Base-by-base conservation (phyloP, 768 basidiomycete species). In the Suillus tomentosus region DNA sequence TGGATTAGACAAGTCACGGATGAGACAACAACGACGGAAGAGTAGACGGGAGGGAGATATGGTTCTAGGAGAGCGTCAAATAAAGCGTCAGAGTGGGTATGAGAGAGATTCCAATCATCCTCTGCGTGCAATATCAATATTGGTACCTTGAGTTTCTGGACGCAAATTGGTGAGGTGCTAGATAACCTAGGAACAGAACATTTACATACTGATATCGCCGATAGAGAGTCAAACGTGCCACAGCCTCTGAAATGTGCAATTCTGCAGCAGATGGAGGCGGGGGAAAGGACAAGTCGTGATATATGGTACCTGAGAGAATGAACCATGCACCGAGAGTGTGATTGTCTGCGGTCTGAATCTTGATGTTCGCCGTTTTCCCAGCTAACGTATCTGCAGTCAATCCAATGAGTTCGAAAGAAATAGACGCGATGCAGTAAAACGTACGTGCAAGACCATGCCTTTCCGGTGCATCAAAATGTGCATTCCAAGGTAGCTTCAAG, bases 271-370 rank as follows among this genome's bases (percentile, higher is more conserved):
- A 69, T 19, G 70, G 66, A 3, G 81, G 77, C 24, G 83, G 77
- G 0, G 74, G 74, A 24, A 73, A 72, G 3, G 82, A 77, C 56
- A 84, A 72, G 11, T 78, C 77, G 57, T 82, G 84, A 73, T 91
- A 91, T 69, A 83, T 83, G 1, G 78, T 70, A 59, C 93, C 87
- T 0, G 91, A 85, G 6, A 94, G 80, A 51, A 91, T 77, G 74
- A 93, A 92, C 94, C 94, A 95, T 22, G 94, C 90, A 17, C 96
- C 96, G 47, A 98, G 73, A 0, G 82, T 83, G 64, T 89, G 84
- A 64, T 92, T 91, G 73, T 99, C 96, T 0, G 85, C 70, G 0
- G 95, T 95, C 17, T 78, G 75, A 9, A 97, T 78, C 62, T 84
- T 78, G 56, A 95, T 72, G 69, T 95, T 92, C 55, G 85, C 75